phyloP scores from a whole-genome alignment of 2,329 filamentous ascomycete species.

The Botrytis paeoniae region DNA sequence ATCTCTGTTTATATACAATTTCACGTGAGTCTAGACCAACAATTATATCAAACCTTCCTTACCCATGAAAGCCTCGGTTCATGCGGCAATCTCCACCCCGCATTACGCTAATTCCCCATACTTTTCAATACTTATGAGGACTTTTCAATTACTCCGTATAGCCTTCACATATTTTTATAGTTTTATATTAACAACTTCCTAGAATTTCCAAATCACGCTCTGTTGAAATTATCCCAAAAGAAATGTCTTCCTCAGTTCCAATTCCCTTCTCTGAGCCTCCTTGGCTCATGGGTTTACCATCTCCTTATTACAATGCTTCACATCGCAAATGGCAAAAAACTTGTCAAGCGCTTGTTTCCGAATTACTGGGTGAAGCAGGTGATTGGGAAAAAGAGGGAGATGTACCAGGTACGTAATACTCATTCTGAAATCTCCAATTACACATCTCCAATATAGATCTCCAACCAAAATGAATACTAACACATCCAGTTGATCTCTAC shows the following conservation, averaged over 20 bases:
- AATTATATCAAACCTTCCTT: neutral
- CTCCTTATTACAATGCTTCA: conserved; percentile 66
- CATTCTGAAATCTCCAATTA: neutral
- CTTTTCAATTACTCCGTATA: too few species aligned
- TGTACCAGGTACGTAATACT: conserved; percentile 24
- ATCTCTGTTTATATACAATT: neutral
- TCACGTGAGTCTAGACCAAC: neutral
- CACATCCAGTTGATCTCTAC: conserved; percentile 47
- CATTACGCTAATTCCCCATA: conserved; percentile 7
- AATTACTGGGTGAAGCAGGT: conserved; percentile 58
- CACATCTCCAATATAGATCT: neutral
- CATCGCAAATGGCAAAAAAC: conserved; percentile 66
- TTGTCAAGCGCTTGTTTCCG: conserved; percentile 62
- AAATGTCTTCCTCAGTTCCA: conserved; percentile 18
- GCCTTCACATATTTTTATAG: neutral
- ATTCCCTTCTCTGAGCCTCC: conserved; percentile 72
- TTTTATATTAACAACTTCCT: too few species aligned
- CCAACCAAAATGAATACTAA: conserved; percentile 46
- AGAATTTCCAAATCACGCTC: neutral
- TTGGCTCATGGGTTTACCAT: conserved; percentile 67
- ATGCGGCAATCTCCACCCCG: neutral
- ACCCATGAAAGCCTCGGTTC: neutral
- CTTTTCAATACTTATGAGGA: neutral
- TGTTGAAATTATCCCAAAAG: neutral
- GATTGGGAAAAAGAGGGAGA: conserved; percentile 65